Base-by-base conservation (phyloP, 75 land plant species). In the Cunninghamia lanceolata region DNA sequence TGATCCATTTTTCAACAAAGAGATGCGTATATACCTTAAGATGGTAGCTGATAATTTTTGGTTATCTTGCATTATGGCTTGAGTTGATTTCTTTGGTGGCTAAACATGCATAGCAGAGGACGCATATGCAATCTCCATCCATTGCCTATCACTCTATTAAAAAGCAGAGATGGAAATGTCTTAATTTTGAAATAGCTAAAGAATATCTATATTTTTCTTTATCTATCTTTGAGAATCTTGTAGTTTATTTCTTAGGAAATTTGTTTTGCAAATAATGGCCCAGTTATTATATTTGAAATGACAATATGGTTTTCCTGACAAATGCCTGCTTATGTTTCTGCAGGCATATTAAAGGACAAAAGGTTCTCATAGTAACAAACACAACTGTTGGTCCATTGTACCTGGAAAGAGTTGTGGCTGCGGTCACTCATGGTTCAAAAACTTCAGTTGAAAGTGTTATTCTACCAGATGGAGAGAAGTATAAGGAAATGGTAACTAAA, bases 401-500 rank as follows among this genome's bases (percentile, higher is more conserved):
- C 85, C 88, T 97, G 73, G 95, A 94, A 47, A 97, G 92, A 88
- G 95, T 95, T 77, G 84, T 88, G 19, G 87, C 88, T 77, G 95
- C 94, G 78, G 86, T 97, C 46, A 95, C 95, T 30, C 83, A 83
- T 66, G 95, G 91, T 38, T 89, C 93, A n/a, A 88, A 88, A 78
- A 87, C 96, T 16, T 87, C 89, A 40, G 94, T 96, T 59, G 99
- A 97, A 85, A 90, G 85, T 87, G 99, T 97, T 82, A 94, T 97
- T 84, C 86, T 97, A 82, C 98, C 99, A 25, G 99, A 97, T 89
- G 99, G 99, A 17, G 99, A 97, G 87, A 87, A 96, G 82, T 97
- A 94, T 82, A 96, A 97, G 85, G 88, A 96, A 85, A 92, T 96
- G 92, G 96, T 95, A 74, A 11, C 16, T 86, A 19, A 83, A 34